Conservation (phyloP, 306 rosid genomes). For the Trifolium dubium region DNA sequence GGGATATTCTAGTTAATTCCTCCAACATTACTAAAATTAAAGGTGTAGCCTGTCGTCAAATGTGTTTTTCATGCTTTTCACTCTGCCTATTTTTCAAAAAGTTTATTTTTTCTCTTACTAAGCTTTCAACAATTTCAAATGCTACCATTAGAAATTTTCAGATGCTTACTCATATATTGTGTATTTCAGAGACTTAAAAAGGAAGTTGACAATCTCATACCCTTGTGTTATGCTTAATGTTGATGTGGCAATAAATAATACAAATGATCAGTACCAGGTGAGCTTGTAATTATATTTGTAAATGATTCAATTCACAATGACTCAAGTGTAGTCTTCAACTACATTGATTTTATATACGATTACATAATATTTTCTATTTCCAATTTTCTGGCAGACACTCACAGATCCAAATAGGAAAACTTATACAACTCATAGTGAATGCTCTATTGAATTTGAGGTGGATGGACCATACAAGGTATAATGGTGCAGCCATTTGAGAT, state of each 20-base stretch:
- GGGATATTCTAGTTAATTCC: constrained; percentile 27
- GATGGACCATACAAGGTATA: constrained; percentile 99
- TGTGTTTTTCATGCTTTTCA: constrained; percentile 35
- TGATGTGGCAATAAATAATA: constrained; percentile 95
- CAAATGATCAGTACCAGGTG: constrained; percentile 99
- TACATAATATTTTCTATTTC: constrained; percentile 38
- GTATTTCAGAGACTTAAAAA: constrained; percentile 73
- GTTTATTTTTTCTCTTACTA: constrained; percentile 26
- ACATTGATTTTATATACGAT: constrained; percentile 31
- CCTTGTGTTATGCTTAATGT: constrained; percentile 99
- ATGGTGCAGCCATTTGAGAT: constrained; percentile 9
- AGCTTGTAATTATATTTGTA: constrained; percentile 42
- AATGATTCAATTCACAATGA: constrained; percentile 35
- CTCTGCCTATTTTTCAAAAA: constrained; percentile 5
- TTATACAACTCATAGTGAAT: constrained; percentile 87
- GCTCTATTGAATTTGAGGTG: constrained; percentile 99
- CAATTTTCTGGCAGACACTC: constrained; percentile 68
- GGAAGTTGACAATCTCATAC: constrained; percentile 95
- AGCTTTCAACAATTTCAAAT: constrained; percentile 13
- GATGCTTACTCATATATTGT: constrained; percentile 45
- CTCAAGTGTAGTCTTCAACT: constrained; percentile 23
- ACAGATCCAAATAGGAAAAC: constrained; percentile 66
- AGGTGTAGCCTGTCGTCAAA: constrained; percentile 8
- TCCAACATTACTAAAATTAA: constrained; percentile 19
- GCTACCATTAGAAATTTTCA: constrained; percentile 35